Percentiles rank a stretch among this genome's conserved stretches.
Evolutionary conservation across 2,329 filamentous ascomycete species (phyloP).

Genomic region (Mollisia scopiformis): DNA sequence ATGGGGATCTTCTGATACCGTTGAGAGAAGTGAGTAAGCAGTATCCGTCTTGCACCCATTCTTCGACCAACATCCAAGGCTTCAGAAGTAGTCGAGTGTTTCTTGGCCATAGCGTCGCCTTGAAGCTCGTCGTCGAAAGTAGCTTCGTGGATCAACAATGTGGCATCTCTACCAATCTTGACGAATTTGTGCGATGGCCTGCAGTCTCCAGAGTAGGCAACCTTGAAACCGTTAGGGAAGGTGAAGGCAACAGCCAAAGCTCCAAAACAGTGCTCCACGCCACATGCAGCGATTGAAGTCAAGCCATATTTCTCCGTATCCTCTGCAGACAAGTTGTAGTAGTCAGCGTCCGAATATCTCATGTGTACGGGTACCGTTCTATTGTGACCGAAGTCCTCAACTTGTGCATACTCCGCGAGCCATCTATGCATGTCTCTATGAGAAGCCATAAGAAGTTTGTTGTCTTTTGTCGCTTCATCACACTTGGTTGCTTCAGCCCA

Average conservation of each 20-base stretch:
- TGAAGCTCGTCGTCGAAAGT: slow-evolving; percentile 89
- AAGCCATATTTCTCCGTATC: slow-evolving; percentile 61
- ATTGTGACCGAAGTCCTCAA: slow-evolving; percentile 78
- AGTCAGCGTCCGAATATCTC: slow-evolving; percentile 17
- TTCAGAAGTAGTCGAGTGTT: slow-evolving; percentile 86
- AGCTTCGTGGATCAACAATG: slow-evolving; percentile 90
- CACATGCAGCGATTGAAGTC: slow-evolving; percentile 64
- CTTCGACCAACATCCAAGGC: slow-evolving; percentile 74
- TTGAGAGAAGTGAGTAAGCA: slow-evolving; percentile 95
- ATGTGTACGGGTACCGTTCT: slow-evolving; percentile 36
- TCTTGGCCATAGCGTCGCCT: slow-evolving; percentile 82
- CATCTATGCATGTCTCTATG: slow-evolving; percentile 73
- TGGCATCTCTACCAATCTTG: slow-evolving; percentile 71
- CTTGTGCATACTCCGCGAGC: slow-evolving; percentile 76
- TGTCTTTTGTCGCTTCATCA: slow-evolving; percentile 42
- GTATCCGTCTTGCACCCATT: slow-evolving; percentile 79
- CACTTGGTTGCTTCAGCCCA: slow-evolving; percentile 64
- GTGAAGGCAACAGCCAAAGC: slow-evolving; percentile 78
- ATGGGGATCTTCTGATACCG: slow-evolving; percentile 64
- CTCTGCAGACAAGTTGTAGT: slow-evolving; percentile 40
- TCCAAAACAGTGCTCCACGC: slow-evolving; percentile 78
- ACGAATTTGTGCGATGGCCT: slow-evolving; percentile 75
- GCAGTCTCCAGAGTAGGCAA: slow-evolving; percentile 95
- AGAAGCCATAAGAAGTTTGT: slow-evolving; percentile 68
- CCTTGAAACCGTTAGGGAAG: slow-evolving; percentile 78